A percentile compares a stretch with the other conserved stretches of the same genome.
phyloP scores from a whole-genome alignment of 495 filamentous ascomycete genomes.

The Hyphodiscus hymeniophilus region DNA sequence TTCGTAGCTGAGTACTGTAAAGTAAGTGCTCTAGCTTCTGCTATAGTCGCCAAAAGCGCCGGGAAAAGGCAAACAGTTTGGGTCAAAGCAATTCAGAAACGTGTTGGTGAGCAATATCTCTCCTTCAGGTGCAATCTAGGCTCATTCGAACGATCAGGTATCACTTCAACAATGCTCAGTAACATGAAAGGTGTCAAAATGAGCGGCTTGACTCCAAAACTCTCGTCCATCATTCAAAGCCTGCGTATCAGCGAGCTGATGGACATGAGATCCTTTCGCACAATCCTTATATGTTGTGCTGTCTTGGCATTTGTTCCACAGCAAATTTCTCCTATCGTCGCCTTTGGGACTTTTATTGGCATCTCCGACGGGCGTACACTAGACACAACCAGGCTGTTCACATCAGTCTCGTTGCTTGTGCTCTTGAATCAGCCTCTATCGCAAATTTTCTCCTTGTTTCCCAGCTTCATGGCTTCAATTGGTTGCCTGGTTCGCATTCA shows the following conservation, averaged over 20 bases:
- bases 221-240: conserved; percentile 14
- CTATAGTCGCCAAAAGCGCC: conserved; percentile 10
- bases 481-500: conserved; percentile 24
- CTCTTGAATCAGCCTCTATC: not conserved
- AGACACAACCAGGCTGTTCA: not conserved
- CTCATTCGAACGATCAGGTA: too few relatives aligned
- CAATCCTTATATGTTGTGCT: conserved; percentile 36
- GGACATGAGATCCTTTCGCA: not conserved
- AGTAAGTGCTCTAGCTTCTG: not conserved
- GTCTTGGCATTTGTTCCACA: conserved; percentile 35
- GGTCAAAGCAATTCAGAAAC: conserved; percentile 34
- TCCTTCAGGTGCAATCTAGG: too few relatives aligned
- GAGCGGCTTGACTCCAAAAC: conserved; percentile 17
- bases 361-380: not conserved
- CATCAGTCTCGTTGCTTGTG: not conserved
- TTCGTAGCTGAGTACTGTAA: not conserved
- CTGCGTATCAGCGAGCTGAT: not conserved
- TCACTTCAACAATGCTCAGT: conserved; percentile 22
- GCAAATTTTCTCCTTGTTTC: not conserved
- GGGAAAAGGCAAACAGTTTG: conserved; percentile 30
- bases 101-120: too few relatives aligned
- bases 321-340: not conserved
- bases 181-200: conserved; percentile 30
- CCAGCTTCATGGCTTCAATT: not conserved
- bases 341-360: not conserved